These are phyloP conservation scores for Cantharellus anzutake DNA, from an alignment of 768 basidiomycete genomes.

Conservation along the genomic window DNA sequence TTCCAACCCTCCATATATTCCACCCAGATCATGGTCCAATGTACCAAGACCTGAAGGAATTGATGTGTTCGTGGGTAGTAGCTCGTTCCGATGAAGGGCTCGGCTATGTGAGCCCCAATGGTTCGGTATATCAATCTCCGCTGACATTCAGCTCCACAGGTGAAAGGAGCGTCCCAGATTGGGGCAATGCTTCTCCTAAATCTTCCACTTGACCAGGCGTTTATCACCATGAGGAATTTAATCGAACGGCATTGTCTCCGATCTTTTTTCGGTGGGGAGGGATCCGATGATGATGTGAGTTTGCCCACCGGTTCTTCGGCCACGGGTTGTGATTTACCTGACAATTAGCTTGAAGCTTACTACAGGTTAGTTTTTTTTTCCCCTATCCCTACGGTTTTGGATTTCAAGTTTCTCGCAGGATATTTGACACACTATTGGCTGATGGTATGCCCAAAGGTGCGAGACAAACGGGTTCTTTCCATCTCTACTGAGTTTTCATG, in stretches of 20 bases:
- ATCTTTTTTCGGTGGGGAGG: slow-evolving; percentile 61
- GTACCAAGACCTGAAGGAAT: slow-evolving; percentile 62
- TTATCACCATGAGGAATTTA: slow-evolving; percentile 69
- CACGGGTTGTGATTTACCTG: neutral
- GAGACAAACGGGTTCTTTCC: slow-evolving; percentile 10
- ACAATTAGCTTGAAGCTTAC: slow-evolving; percentile 64
- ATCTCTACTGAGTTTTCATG: neutral
- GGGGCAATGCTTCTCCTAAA: slow-evolving; percentile 79
- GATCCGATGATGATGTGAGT: slow-evolving; percentile 62
- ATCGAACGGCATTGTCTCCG: slow-evolving; percentile 70
- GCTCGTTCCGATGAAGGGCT: slow-evolving; percentile 67
- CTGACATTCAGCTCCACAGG: slow-evolving; percentile 3
- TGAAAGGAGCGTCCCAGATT: slow-evolving; percentile 21
- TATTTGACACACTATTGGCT: slow-evolving; percentile 81
- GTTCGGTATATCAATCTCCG: neutral
- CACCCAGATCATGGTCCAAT: slow-evolving; percentile 56
- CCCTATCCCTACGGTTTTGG: neutral
- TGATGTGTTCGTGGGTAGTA: slow-evolving; percentile 78
- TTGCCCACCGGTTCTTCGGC: slow-evolving; percentile 1
- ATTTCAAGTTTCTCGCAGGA: slow-evolving; percentile 24
- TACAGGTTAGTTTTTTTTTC: slow-evolving; percentile 38
- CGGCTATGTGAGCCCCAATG: slow-evolving; percentile 31
- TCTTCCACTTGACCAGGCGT: slow-evolving; percentile 54
- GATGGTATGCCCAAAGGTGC: slow-evolving; percentile 88
- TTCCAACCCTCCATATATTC: slow-evolving; percentile 69